Evolutionary conservation across 805 yeast species (phyloP), one percentile per base, ranked within the genome.

Genomic region (Kodamaea nitidulidarum): DNA sequence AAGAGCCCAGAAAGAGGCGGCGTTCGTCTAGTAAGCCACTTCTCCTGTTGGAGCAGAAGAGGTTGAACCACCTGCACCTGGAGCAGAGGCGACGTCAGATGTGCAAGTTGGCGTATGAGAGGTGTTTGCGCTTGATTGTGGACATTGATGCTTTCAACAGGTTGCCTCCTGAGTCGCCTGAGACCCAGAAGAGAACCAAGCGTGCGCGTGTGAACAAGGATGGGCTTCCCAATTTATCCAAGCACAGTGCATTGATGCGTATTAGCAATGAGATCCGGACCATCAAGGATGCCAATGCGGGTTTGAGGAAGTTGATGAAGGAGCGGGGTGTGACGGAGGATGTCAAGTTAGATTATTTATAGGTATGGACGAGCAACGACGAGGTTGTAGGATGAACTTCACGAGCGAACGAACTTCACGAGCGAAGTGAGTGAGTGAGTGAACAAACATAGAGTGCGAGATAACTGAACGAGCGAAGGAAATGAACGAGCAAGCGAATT

Each of bases 41-140:
- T 31, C 58, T 68, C 35, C 43, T 65, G 7, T 41, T 59, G 39
- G 69, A 67, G 45, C 73, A 67, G 44, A 68, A 65, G 47, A 46
- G 72, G 18, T 51, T 66, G 25, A 67, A 68, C 46, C 73, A 68
- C 51, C 61, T 67, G 11, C 58, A 58, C 44, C 60, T 65, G 37
- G 73, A 68, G 49, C 73, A 68, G 49, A 66, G 63, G 46, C 56
- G 73, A 47, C 55, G 73, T 27, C 65, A 65, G 51, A 52, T 67
- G 45, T 68, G 73, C 50, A 67, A 67, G 47, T 55, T 64, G 43
- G 73, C 73, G 6, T 68, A 68, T 48, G 70, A 68, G 42, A 45
- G 73, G 32, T 68, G 73, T 47, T 54, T 68, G 36, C 52, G 63
- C 16, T 52, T 66, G 35, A 62, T 68, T 24, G 64, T 68, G 15